phyloP scores from a whole-genome alignment of 1,284 basidiomycete species.

The Marasmius fiardii region DNA sequence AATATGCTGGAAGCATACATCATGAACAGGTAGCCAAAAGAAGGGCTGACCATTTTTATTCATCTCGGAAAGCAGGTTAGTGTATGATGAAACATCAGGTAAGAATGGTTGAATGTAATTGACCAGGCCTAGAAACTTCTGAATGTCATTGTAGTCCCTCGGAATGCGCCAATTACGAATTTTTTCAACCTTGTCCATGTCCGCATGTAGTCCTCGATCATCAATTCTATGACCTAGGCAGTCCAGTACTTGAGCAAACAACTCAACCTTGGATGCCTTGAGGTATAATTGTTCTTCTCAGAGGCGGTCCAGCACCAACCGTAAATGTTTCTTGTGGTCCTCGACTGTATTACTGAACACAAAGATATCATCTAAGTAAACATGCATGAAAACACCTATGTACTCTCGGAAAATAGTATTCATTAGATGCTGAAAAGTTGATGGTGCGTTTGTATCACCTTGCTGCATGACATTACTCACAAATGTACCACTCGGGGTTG shows the following conservation, averaged over 20 bases:
- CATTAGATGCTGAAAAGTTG: constrained; percentile 22
- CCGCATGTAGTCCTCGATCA: constrained; percentile 22
- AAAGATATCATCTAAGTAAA: not conserved
- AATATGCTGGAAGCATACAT: constrained; percentile 12
- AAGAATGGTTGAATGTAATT: constrained; percentile 38
- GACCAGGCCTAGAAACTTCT: constrained; percentile 36
- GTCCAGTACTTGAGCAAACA: constrained; percentile 26
- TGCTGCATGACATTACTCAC: constrained; percentile 18
- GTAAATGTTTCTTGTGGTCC: constrained; percentile 22
- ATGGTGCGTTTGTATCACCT: constrained; percentile 10
- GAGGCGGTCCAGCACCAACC: constrained; percentile 20
- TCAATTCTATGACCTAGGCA: constrained; percentile 30
- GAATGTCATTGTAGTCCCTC: constrained; percentile 29
- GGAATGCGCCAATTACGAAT: constrained; percentile 30
- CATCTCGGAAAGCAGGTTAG: constrained; percentile 16
- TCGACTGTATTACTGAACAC: not conserved
- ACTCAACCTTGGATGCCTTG: constrained; percentile 26
- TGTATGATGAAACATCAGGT: constrained; percentile 31
- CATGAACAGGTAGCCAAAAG: constrained; percentile 11
- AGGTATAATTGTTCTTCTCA: constrained; percentile 18
- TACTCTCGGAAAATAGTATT: constrained; percentile 22
- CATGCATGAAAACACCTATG: constrained; percentile 15
- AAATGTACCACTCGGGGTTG: constrained; percentile 17
- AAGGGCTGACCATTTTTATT: constrained; percentile 12
- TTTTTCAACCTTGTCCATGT: constrained; percentile 21